Evolutionary conservation across 2,329 filamentous ascomycete species (phyloP).

Genomic region (Pyricularia sp.): DNA sequence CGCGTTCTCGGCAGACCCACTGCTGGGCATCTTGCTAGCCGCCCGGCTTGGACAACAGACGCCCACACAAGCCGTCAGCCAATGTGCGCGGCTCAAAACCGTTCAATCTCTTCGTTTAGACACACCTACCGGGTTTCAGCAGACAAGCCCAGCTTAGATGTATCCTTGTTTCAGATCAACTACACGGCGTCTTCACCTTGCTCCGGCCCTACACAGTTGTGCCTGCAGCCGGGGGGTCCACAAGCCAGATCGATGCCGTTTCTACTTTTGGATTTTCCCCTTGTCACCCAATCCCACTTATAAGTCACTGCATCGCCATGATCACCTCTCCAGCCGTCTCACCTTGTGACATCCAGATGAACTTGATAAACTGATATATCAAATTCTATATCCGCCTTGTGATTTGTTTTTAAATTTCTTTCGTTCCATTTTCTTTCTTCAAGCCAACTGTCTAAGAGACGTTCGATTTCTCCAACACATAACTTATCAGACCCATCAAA

Average conservation of each 20-base stretch:
- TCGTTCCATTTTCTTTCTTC: conserved; percentile 14
- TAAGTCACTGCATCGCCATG: conserved; percentile 29
- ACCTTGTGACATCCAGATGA: conserved; percentile 8
- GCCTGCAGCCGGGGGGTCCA: background rate
- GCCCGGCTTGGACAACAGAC: conserved; percentile 37
- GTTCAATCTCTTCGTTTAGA: conserved; percentile 33
- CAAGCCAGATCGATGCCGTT: conserved; percentile 4
- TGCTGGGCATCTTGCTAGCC: conserved; percentile 27
- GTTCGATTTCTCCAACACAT: background rate
- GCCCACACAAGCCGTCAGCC: conserved; percentile 33
- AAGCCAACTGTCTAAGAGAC: background rate
- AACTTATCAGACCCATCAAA: too few species aligned
- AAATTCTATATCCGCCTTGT: conserved; percentile 11
- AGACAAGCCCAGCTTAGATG: conserved; percentile 21
- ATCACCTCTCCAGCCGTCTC: conserved; percentile 17
- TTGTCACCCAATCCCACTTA: conserved; percentile 26
- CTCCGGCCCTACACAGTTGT: conserved; percentile 8
- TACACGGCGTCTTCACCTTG: conserved; percentile 10
- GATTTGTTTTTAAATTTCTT: conserved; percentile 5
- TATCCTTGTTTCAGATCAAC: conserved; percentile 23
- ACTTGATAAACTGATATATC: conserved; percentile 1
- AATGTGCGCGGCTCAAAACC: conserved; percentile 38
- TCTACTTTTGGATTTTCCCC: conserved; percentile 14
- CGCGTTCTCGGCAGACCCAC: conserved; percentile 7
- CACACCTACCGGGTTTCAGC: conserved; percentile 44